phyloP scores from a whole-genome alignment of 306 rosid species.

The Luffa aegyptiaca region DNA sequence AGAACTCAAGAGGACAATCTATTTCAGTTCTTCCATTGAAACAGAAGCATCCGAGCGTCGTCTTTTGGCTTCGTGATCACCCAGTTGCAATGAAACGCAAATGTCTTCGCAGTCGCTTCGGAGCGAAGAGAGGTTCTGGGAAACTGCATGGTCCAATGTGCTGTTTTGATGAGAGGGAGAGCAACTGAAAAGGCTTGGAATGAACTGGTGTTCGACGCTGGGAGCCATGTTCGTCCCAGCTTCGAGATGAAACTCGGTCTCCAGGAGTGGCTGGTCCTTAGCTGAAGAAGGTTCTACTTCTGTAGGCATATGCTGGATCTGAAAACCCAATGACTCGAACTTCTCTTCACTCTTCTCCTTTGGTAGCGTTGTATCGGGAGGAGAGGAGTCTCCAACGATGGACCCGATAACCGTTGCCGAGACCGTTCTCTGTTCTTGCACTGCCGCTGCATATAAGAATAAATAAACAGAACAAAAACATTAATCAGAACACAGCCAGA shows the following conservation, averaged over 20 bases:
- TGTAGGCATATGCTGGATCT: conserved; percentile 70
- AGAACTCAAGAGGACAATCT: conserved; percentile 1
- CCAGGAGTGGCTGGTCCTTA: conserved; percentile 38
- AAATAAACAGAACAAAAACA: not conserved
- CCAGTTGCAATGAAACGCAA: conserved; percentile 76
- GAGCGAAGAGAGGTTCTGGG: conserved; percentile 66
- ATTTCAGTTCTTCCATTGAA: conserved; percentile 54
- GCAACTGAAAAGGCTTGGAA: conserved; percentile 60
- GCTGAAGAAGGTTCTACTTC: conserved; percentile 48
- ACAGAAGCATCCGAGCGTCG: conserved; percentile 73
- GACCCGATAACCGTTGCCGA: conserved; percentile 86
- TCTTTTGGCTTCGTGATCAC: conserved; percentile 90
- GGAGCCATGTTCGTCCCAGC: conserved; percentile 54
- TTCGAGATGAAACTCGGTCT: conserved; percentile 67
- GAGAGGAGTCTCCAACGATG: conserved; percentile 75
- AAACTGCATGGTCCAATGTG: conserved; percentile 25
- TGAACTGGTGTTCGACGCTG: conserved; percentile 83
- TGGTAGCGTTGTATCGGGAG: conserved; percentile 52
- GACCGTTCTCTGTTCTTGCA: conserved; percentile 78
- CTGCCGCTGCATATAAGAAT: conserved; percentile 51
- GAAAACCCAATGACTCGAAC: conserved; percentile 79
- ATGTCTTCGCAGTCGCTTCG: conserved; percentile 59
- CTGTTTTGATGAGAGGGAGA: conserved; percentile 59
- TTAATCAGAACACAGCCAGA: not conserved
- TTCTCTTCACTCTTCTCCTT: conserved; percentile 69